A percentile compares a stretch with the other conserved stretches of the same genome.
These are phyloP conservation scores for Pyricularia grisea DNA, from an alignment of 2,329 filamentous ascomycete species.

Conservation along the genomic window DNA sequence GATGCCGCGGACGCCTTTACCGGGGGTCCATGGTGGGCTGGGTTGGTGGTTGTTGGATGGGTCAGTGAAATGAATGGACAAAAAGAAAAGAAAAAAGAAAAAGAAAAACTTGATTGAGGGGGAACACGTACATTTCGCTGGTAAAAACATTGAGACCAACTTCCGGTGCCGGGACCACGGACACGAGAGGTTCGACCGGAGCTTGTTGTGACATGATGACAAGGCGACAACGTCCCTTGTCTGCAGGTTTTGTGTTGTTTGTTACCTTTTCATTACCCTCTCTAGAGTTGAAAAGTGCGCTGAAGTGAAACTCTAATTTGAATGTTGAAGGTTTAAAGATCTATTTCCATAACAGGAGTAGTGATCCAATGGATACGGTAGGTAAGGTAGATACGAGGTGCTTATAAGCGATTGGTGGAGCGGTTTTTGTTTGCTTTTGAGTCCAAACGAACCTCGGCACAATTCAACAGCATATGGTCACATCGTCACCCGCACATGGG, in stretches of 20 bases:
- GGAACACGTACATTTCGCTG: neutral
- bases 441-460: neutral
- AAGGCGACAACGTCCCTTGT: neutral
- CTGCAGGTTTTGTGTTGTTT: too few relatives aligned
- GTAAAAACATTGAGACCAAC: constrained; percentile 1
- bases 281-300: too few relatives aligned
- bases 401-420: neutral
- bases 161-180: constrained; percentile 1
- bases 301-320: too few relatives aligned
- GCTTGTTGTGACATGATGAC: neutral
- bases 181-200: constrained; percentile 2
- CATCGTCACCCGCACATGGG: neutral
- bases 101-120: neutral
- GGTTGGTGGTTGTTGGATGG: too few relatives aligned
- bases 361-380: too few relatives aligned
- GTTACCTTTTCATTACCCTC: too few relatives aligned
- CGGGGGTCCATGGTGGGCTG: constrained; percentile 3
- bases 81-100: neutral
- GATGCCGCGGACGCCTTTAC: constrained; percentile 3
- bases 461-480: neutral
- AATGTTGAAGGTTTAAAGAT: too few relatives aligned
- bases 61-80: neutral
- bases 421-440: neutral
- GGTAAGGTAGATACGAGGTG: too few relatives aligned
- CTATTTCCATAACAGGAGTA: too few relatives aligned